These are phyloP conservation scores for Chrysochromulina tobinii DNA, from an alignment of 78 protist species.

Conservation along the genomic window DNA sequence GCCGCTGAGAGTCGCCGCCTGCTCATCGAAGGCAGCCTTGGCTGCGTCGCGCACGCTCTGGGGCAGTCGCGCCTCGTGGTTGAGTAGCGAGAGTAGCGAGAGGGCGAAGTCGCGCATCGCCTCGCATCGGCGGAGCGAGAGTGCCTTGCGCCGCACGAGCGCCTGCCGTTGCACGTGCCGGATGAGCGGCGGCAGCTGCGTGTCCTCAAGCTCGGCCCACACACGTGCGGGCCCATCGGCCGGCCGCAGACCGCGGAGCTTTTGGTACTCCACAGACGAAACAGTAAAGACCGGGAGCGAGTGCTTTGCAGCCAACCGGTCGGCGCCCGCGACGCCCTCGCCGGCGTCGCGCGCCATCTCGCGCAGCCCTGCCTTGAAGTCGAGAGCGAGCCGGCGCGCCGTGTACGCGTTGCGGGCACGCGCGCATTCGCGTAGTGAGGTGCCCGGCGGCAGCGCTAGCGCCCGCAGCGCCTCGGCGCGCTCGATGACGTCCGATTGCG, in stretches of 20 bases:
- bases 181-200: neutral
- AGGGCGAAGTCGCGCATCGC: neutral
- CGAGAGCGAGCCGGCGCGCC: neutral
- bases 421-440: neutral
- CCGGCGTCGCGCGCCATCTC: neutral
- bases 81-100: neutral
- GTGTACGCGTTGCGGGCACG: neutral
- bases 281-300: constrained; percentile 2
- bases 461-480: neutral
- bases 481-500: neutral
- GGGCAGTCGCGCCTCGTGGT: neutral
- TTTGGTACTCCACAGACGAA: constrained; percentile 10
- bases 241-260: constrained; percentile 8
- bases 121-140: neutral
- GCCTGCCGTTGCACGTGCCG: neutral
- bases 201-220: neutral
- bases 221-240: neutral
- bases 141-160: neutral
- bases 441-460: neutral
- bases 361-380: constrained; percentile 14
- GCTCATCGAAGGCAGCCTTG: neutral
- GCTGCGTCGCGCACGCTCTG: too few species aligned
- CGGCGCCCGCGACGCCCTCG: neutral
- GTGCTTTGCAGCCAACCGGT: too few species aligned
- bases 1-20: too few species aligned